Evolutionary conservation across 2,329 filamentous ascomycete species (phyloP).

Genomic region (Grosmannia clavigera): DNA sequence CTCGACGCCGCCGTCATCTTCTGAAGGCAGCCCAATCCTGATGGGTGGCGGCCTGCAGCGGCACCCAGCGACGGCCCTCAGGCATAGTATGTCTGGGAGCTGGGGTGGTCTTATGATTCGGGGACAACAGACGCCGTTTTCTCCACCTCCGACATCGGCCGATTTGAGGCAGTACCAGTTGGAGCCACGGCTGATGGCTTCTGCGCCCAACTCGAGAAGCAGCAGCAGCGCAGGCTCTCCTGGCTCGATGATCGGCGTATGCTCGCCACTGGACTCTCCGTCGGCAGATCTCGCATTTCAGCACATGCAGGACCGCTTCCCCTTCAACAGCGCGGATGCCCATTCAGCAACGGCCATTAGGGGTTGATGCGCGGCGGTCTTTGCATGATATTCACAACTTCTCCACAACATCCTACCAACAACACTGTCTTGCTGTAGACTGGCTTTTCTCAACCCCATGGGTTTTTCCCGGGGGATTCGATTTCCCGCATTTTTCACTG

Average conservation of each 20-base stretch:
- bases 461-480: not conserved
- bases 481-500: not conserved
- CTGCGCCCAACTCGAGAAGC: slow-evolving; percentile 5
- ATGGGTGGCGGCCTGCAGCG: slow-evolving; percentile 14
- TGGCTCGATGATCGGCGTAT: slow-evolving; percentile 29
- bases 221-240: slow-evolving; percentile 21
- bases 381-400: no score
- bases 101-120: slow-evolving; percentile 5
- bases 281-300: slow-evolving; percentile 29
- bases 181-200: slow-evolving; percentile 17
- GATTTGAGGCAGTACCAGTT: not conserved
- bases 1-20: slow-evolving; percentile 23
- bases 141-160: not conserved
- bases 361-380: slow-evolving; percentile 11
- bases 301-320: slow-evolving; percentile 34
- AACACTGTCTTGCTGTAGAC: not conserved
- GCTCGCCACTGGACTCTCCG: slow-evolving; percentile 35
- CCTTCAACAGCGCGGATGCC: slow-evolving; percentile 33
- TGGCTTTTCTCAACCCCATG: not conserved
- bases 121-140: not conserved
- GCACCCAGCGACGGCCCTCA: slow-evolving; percentile 25
- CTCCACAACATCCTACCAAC: not conserved
- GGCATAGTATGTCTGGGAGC: slow-evolving; percentile 27
- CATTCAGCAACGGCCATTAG: slow-evolving; percentile 37
- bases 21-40: slow-evolving; percentile 25